phyloP scores from a whole-genome alignment of 2,329 filamentous ascomycete genomes.

The Penicillium nordicum region DNA sequence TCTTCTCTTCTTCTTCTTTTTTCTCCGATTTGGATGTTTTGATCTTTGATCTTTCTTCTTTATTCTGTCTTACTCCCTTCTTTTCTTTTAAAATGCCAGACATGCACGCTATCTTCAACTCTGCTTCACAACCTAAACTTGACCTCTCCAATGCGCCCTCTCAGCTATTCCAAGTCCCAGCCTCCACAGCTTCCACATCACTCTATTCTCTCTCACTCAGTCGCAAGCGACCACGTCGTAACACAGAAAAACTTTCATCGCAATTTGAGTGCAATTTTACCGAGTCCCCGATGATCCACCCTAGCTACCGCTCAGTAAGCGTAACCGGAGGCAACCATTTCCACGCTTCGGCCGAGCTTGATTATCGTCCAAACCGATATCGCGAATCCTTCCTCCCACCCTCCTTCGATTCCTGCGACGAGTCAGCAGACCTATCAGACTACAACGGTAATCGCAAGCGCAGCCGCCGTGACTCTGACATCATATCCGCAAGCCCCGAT shows the following conservation, averaged over 20 bases:
- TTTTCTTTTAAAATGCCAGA: slow-evolving; percentile 19
- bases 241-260: slow-evolving; percentile 23
- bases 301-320: slow-evolving; percentile 38
- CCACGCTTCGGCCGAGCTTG: slow-evolving; percentile 32
- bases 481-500: slow-evolving; percentile 23
- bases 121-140: slow-evolving; percentile 36
- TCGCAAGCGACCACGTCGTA: slow-evolving; percentile 34
- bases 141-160: slow-evolving; percentile 39
- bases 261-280: slow-evolving; percentile 30
- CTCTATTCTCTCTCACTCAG: slow-evolving; percentile 35
- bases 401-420: slow-evolving; percentile 28
- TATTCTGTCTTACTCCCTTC: background rate
- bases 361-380: slow-evolving; percentile 45
- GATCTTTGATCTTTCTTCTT: background rate
- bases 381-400: slow-evolving; percentile 27
- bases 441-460: slow-evolving; percentile 30
- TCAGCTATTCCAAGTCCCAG: slow-evolving; percentile 38
- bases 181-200: slow-evolving; percentile 38
- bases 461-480: slow-evolving; percentile 31
- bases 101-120: slow-evolving; percentile 35
- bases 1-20: slow-evolving; percentile 1
- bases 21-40: slow-evolving; percentile 1
- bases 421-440: slow-evolving; percentile 20
- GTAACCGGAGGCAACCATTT: slow-evolving; percentile 21
- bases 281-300: slow-evolving; percentile 35